Evolutionary conservation across 2,329 filamentous ascomycete genomes (phyloP).

Genomic region (Ceratocystis smalleyi): DNA sequence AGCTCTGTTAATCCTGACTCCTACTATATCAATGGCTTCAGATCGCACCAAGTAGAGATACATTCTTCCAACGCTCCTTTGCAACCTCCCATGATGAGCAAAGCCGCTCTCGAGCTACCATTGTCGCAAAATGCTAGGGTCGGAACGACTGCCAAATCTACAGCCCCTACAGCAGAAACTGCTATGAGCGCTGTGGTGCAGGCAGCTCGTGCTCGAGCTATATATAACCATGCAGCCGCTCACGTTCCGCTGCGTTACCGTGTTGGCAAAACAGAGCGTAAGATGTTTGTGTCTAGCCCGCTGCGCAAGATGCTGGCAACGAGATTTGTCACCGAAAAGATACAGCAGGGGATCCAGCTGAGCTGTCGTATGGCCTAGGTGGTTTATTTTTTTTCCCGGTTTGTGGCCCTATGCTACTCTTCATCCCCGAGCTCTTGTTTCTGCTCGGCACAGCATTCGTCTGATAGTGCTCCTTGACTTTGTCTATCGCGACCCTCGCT

Average conservation of each 20-base stretch:
- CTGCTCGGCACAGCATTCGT: not conserved
- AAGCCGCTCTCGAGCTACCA: not conserved
- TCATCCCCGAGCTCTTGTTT: not conserved
- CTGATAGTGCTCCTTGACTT: not conserved
- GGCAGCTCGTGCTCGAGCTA: not conserved
- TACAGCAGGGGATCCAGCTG: not conserved
- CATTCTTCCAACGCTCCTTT: no score
- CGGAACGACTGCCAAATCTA: not conserved
- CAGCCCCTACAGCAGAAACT: not conserved
- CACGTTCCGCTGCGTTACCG: not conserved
- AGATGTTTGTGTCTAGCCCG: not conserved
- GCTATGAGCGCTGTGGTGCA: not conserved
- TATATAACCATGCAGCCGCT: not conserved
- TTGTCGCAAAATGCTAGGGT: not conserved
- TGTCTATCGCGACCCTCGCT: not conserved
- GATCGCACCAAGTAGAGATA: not conserved
- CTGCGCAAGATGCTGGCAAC: conserved; percentile 1
- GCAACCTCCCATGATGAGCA: no score
- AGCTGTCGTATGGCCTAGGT: not conserved
- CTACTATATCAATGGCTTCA: not conserved
- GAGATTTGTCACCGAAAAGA: not conserved
- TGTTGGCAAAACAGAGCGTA: not conserved
- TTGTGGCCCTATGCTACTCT: not conserved
- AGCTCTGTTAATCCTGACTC: not conserved
- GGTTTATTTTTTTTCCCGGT: not conserved